Base-by-base conservation (phyloP, 306 rosid species). In the Casuarina equisetifolia region DNA sequence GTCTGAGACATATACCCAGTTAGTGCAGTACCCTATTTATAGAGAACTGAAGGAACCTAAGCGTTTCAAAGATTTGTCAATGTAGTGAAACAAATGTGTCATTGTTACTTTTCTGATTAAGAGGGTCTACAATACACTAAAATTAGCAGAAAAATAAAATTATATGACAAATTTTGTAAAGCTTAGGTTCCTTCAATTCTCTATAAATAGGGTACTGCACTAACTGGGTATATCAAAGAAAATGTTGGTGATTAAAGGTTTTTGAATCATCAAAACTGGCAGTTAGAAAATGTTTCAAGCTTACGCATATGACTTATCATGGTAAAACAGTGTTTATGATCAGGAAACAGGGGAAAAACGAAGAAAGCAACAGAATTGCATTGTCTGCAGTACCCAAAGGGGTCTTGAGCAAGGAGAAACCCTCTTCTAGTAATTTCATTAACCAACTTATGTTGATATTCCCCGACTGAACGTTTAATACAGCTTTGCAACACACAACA, bases 401-500 rank as follows among this genome's bases (percentile, higher is more conserved):
- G 88, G 78, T 92, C 97, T 74, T 88, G 88, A 74, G 97, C 82
- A 15, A 92, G 97, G 45, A 70, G 74, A 80, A 90, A 81, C 10
- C 84, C 97, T 68, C 88, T 85, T 53, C 81, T 90, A 73, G 85
- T 78, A 53, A 92, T 79, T 80, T 92, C 95, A 15, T 72, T 59
- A 64, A 90, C 73, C 74, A 92, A 81, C 72, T 72, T 85, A 36
- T 82, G 84, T 17, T 69, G 89, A 82, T 78, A 69, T 25, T 67
- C 86, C 54, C 93, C 96, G 1, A 36, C 52, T 17, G 97, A 84
- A 61, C 77, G 55, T 48, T 82, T 82, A 70, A 90, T 85, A 87
- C 97, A 92, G 50, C 88, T 80, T 88, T 92, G 95, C 82, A 92
- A 69, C 3, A 90, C 92, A 74, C 96, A 90, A 44, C 97, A 92